A percentile compares a stretch with the other conserved stretches of the same genome.
Conservation (phyloP, 805 yeast genomes). For the Starmerella potacharoeniae region DNA sequence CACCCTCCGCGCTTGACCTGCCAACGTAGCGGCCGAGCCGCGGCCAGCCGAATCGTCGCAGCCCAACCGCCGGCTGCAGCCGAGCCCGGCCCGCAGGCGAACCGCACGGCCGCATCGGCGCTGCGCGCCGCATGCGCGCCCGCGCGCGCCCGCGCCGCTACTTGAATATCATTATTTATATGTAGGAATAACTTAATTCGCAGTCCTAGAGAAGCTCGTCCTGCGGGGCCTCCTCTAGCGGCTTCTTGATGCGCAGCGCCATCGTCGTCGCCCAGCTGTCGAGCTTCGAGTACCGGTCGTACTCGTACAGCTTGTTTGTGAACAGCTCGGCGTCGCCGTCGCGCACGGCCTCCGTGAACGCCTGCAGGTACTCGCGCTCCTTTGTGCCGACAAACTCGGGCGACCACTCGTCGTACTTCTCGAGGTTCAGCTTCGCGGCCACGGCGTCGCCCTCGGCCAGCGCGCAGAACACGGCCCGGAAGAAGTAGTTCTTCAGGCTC, state of each 20-base stretch:
- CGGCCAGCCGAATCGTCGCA: too few relatives aligned
- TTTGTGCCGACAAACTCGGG: slow-evolving; percentile 52
- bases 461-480: slow-evolving; percentile 71
- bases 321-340: slow-evolving; percentile 71
- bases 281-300: slow-evolving; percentile 74
- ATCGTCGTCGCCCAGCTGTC: slow-evolving; percentile 86
- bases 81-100: too few relatives aligned
- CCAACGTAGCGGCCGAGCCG: too few relatives aligned
- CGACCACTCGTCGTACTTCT: slow-evolving; percentile 57
- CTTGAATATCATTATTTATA: neutral
- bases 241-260: slow-evolving; percentile 67
- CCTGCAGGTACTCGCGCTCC: slow-evolving; percentile 58
- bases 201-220: slow-evolving; percentile 37
- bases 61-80: too few relatives aligned
- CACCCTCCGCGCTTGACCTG: too few relatives aligned
- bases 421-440: slow-evolving; percentile 66
- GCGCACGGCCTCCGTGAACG: slow-evolving; percentile 59
- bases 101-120: too few relatives aligned
- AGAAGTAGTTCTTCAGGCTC: slow-evolving; percentile 85
- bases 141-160: neutral
- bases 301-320: slow-evolving; percentile 65
- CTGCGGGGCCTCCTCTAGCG: slow-evolving; percentile 52
- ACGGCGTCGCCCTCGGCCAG: slow-evolving; percentile 76
- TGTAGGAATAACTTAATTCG: slow-evolving; percentile 2
- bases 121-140: too few relatives aligned